Percentiles rank a stretch among this genome's conserved stretches.
Conservation (phyloP, 495 filamentous ascomycete genomes). For the Hypoxylon fragiforme region DNA sequence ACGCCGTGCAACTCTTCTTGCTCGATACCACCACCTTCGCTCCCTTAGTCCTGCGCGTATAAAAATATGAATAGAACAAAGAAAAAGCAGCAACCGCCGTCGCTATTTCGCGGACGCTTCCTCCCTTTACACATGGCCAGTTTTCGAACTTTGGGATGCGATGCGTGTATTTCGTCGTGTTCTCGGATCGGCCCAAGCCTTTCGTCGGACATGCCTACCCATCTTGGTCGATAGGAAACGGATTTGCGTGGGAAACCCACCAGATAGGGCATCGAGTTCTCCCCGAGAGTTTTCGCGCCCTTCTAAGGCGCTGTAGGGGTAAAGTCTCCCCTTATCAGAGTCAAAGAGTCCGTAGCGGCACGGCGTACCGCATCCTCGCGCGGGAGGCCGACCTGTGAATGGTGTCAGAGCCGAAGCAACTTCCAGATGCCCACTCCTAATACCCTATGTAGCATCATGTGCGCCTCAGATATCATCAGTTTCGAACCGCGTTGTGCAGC, state of each 20-base stretch:
- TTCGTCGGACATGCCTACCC: too few relatives aligned
- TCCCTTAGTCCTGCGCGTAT: not conserved
- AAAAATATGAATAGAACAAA: not conserved
- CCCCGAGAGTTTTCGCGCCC: not conserved
- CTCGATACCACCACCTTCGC: not conserved
- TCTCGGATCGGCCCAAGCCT: too few relatives aligned
- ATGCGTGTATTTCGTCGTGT: too few relatives aligned
- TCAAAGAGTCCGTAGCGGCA: not conserved
- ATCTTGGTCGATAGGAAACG: too few relatives aligned
- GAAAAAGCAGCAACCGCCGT: not conserved
- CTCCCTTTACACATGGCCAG: not conserved
- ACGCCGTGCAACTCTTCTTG: too few relatives aligned
- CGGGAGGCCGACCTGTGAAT: not conserved
- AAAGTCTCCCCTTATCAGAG: not conserved
- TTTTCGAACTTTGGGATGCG: too few relatives aligned
- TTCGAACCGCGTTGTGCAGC: conserved; percentile 13
- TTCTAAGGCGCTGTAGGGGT: not conserved
- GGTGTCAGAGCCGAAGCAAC: not conserved
- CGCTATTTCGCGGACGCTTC: not conserved
- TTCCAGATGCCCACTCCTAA: not conserved
- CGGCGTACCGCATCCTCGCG: not conserved
- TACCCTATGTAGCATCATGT: conserved; percentile 20
- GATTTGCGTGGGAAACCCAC: too few relatives aligned
- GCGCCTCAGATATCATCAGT: conserved; percentile 16
- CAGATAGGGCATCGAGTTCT: too few relatives aligned